These are phyloP conservation scores for Zangia roseola DNA, from an alignment of 768 basidiomycete genomes.

Conservation along the genomic window DNA sequence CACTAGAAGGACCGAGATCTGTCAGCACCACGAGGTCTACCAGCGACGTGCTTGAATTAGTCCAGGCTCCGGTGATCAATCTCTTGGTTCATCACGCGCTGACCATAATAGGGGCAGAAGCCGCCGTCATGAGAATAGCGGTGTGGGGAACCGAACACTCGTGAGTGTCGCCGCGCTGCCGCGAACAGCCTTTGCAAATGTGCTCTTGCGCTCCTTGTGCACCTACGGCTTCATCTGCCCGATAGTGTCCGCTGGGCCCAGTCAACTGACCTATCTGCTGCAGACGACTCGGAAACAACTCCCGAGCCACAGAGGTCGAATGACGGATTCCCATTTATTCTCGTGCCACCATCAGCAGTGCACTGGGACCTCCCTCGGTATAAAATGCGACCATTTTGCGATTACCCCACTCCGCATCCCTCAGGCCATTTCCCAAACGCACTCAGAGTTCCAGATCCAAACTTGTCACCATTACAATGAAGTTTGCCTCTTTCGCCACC, in stretches of 20 bases:
- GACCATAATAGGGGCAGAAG: not conserved
- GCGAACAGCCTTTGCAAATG: no score
- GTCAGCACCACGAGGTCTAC: no score
- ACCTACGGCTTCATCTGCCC: not conserved
- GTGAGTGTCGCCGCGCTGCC: not conserved
- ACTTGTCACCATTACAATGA: slow-evolving; percentile 18
- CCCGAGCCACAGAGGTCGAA: no score
- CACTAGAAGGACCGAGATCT: no score
- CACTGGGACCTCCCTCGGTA: no score
- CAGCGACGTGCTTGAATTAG: no score
- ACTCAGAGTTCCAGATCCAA: not conserved
- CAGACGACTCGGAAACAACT: no score
- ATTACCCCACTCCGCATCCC: no score
- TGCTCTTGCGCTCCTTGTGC: not conserved
- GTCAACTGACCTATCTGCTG: slow-evolving; percentile 7
- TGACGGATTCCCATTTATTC: not conserved
- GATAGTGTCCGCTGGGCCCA: not conserved
- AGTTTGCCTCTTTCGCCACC: slow-evolving; percentile 14
- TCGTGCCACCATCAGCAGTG: no score
- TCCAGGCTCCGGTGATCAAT: not conserved
- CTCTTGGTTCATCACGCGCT: not conserved
- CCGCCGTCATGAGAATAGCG: slow-evolving; percentile 6
- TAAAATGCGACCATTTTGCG: slow-evolving; percentile 9
- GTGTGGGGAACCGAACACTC: not conserved
- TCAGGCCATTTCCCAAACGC: no score